Evolutionary conservation across 495 filamentous ascomycete species (phyloP), one percentile per base, ranked within the genome.

Genomic region (Hapsidospora chrysogenum): DNA sequence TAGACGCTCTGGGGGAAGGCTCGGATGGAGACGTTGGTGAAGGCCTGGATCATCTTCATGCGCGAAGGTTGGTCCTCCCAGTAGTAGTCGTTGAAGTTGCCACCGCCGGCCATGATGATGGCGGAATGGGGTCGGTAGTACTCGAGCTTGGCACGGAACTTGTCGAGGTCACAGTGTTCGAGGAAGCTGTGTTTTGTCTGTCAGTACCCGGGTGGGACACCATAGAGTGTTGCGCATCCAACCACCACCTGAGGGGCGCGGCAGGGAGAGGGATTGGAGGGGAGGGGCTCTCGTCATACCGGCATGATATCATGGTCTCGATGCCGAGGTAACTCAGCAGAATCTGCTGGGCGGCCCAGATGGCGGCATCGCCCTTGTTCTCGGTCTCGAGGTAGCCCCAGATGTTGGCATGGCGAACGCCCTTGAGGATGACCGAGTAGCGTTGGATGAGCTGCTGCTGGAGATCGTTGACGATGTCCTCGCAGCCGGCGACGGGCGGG

Each of bases 1-100:
- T 42, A 35, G 13, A 46, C 34, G 30, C 29, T 34, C 20, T 46
- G 43, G 10, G 43, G 43, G 17, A 46, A 46, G 1, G 40, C 28
- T 11, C 43, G 43, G 10, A 46, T 39, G 7, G 43, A 37, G 17
- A 40, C 26, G 21, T 43, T 29, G n/a, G 28, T 29, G 19, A 43
- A 46, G 2, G 20, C 28, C 21, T 30, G 13, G 26, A 39, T 36
- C 40, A 43, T 39, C 31, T 35, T 36, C 17, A 43, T 42, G 17
- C 43, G 43, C 0, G 43, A 39, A 11, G 41, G 41, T 23, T 46
- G 43, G 43, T 46, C 41, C 14, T 45, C 42, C 43, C 43, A 46
- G 41, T 46, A 46, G 18, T 36, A 39, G 26, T 43, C 41, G 35
- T 46, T 46, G 41, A 46, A 46, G 40, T 46, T 46, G 26, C 43